Conservation (phyloP, 768 basidiomycete genomes). For the Lactifluus piperatus region DNA sequence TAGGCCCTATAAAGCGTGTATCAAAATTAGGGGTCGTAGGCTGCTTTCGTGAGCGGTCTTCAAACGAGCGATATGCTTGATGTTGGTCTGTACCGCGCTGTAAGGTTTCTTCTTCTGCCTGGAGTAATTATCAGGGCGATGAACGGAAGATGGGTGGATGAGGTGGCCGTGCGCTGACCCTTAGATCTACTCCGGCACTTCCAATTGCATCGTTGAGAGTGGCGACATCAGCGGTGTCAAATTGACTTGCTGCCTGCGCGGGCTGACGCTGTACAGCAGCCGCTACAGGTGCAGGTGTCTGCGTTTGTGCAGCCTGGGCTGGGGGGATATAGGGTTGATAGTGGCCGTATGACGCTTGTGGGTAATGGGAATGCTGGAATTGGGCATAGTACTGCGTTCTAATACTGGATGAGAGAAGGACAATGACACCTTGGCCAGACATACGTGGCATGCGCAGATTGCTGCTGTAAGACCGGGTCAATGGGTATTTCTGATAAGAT, state of each 20-base stretch:
- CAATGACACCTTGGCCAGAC: neutral
- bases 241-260: conserved; percentile 7
- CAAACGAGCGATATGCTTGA: conserved; percentile 53
- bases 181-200: conserved; percentile 80
- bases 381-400: conserved; percentile 19
- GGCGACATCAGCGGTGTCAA: conserved; percentile 65
- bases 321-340: conserved; percentile 23
- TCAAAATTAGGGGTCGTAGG: conserved; percentile 63
- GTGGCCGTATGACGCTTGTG: conserved; percentile 27
- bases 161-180: conserved; percentile 35
- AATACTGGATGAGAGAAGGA: neutral
- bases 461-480: conserved; percentile 21
- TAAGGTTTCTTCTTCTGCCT: conserved; percentile 83
- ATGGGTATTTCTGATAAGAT: conserved; percentile 20
- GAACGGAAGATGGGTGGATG: neutral
- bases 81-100: conserved; percentile 59
- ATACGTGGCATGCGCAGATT: conserved; percentile 19
- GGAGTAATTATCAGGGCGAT: neutral
- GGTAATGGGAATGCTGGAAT: conserved; percentile 22
- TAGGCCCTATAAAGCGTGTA: conserved; percentile 49
- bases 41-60: conserved; percentile 76
- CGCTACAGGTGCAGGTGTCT: conserved; percentile 14
- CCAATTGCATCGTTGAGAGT: conserved; percentile 79
- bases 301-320: conserved; percentile 22
- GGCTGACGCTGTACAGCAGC: conserved; percentile 7